Percentiles rank a stretch among this genome's conserved stretches.
phyloP scores from a whole-genome alignment of 1,284 basidiomycete genomes.

The Cryptococcus wingfieldii region DNA sequence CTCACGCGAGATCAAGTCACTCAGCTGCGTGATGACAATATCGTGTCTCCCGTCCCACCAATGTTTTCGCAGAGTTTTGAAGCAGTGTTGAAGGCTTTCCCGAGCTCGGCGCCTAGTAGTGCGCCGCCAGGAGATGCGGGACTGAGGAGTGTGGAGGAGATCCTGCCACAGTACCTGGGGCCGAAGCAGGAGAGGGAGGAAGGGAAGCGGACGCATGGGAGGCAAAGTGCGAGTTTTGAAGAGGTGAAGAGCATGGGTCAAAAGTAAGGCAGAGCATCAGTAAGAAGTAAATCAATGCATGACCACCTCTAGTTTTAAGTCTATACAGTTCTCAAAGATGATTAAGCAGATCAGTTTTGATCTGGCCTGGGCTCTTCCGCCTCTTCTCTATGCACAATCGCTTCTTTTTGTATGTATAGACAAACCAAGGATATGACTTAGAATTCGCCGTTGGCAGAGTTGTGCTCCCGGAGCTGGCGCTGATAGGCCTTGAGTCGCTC shows the following conservation, averaged over 20 bases:
- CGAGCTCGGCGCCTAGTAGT: conserved; percentile 35
- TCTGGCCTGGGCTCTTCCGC: background rate
- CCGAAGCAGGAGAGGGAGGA: conserved; percentile 13
- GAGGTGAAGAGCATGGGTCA: conserved; percentile 5
- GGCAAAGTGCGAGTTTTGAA: conserved; percentile 14
- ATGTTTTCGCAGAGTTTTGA: conserved; percentile 51
- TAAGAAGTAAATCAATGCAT: background rate
- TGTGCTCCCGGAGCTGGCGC: conserved; percentile 20
- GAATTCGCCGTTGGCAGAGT: background rate
- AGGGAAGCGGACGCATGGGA: conserved; percentile 42
- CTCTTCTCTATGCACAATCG: too few species aligned
- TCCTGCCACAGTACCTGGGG: conserved; percentile 59
- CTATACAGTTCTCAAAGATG: background rate
- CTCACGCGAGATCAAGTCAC: conserved; percentile 62
- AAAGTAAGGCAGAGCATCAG: background rate
- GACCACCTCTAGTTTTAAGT: background rate
- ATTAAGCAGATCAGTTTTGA: background rate
- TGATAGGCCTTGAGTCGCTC: conserved; percentile 42
- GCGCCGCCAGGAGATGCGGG: conserved; percentile 30
- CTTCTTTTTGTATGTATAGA: background rate
- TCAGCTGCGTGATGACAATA: conserved; percentile 60
- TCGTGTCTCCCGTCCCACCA: conserved; percentile 50
- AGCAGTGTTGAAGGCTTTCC: conserved; percentile 49
- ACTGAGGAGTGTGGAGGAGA: conserved; percentile 55
- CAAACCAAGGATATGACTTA: background rate